Evolutionary conservation across 345 rosid genomes (phyloP).

Genomic region (Acer negundo): DNA sequence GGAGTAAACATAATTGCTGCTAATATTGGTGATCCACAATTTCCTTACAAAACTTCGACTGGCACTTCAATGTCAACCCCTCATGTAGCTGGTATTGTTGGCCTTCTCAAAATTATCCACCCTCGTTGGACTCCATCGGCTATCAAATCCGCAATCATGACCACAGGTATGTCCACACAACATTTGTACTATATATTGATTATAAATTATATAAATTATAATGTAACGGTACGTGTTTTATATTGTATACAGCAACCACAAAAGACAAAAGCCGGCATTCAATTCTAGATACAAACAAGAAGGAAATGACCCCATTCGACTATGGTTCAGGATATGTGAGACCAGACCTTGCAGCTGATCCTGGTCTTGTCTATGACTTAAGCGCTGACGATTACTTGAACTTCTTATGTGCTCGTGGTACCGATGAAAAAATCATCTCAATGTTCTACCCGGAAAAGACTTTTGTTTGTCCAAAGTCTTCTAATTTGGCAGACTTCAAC

Average conservation of each 20-base stretch:
- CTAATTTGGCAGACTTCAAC: slow-evolving; percentile 38
- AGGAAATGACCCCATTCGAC: slow-evolving; percentile 44
- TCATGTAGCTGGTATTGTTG: slow-evolving; percentile 50
- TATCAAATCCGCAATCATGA: slow-evolving; percentile 44
- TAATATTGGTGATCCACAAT: slow-evolving; percentile 23
- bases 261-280: slow-evolving; percentile 23
- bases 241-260: slow-evolving; percentile 31
- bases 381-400: slow-evolving; percentile 34
- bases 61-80: slow-evolving; percentile 66
- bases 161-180: neutral
- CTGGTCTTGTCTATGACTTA: slow-evolving; percentile 59
- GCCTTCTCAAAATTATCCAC: slow-evolving; percentile 46
- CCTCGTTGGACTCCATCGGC: slow-evolving; percentile 55
- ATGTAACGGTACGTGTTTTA: neutral
- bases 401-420: slow-evolving; percentile 45
- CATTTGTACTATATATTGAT: too few species aligned
- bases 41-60: slow-evolving; percentile 26
- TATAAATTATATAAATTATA: neutral
- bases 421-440: slow-evolving; percentile 23
- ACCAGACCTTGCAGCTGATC: slow-evolving; percentile 49
- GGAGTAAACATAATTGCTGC: slow-evolving; percentile 54
- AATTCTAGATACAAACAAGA: slow-evolving; percentile 23
- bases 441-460: slow-evolving; percentile 16
- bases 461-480: slow-evolving; percentile 31
- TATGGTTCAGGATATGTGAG: slow-evolving; percentile 51